Base-by-base conservation (phyloP, 345 rosid species). In the Linum usitatissimum region DNA sequence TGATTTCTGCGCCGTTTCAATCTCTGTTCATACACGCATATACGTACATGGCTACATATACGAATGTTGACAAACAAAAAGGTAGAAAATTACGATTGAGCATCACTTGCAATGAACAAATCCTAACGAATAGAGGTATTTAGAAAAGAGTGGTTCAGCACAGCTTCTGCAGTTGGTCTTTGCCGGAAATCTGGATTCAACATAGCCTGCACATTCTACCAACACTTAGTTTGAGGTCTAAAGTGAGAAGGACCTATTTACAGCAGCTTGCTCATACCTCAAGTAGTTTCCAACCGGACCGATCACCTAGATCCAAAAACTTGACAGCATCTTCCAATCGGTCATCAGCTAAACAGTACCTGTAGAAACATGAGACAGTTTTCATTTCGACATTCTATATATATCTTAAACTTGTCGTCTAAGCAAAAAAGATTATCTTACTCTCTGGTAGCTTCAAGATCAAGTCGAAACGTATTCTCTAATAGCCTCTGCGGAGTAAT, bases 281-380 rank as follows among this genome's bases (percentile, higher is more conserved):
- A 54, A 88, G 96, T 64, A 91, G 78, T 68, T 91, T 84, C 96
- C 96, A 88, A 68, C 98, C 96, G 75, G 98, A 90, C 67, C 75
- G 74, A 68, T 80, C 82, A 30, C 83, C 88, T 30, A 82, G 74
- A 81, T 91, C 98, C 64, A 91, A 80, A 77, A 91, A 91, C 72
- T 77, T 83, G 58, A 91, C 92, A 57, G 95, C 94, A 76, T 86
- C 96, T 70, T 75, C 75, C 53, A 85, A 76, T 42, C 86, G 85
- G 57, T 91, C 96, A 78, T 91, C 98, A 0, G 92, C 96, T 71
- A 86, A 70, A 75, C 98, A 91, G 71, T 88, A 91, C 79, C 96
- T 91, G 92, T 70, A 59, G 18, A 59, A 49, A 65, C 53, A 34
- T 34, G 38, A 34, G 38, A 5, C 38, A 3, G 8, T 34, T 34